Evolutionary conservation across 2,329 filamentous ascomycete species (phyloP), one percentile per base, ranked within the genome.

Genomic region (Incumbomyces delicatus): DNA sequence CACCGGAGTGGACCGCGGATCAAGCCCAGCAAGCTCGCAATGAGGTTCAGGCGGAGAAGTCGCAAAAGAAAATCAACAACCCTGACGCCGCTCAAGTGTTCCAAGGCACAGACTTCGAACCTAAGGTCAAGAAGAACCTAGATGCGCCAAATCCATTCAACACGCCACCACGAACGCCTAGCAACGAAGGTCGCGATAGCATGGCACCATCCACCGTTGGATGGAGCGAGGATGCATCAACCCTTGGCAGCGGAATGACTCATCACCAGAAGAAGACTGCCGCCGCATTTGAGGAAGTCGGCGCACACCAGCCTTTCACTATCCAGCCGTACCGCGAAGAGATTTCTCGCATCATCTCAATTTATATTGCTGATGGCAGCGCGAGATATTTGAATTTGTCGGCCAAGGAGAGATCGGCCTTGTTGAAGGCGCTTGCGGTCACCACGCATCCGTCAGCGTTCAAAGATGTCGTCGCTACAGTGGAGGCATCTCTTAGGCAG

Each of bases 391-490:
- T 90, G 44, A 90, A 90, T 58, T 71, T 90, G 6, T 84, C 84
- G 0, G 70, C 73, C 13, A 74, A 76, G 29, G 80, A 86, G 59
- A 76, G 77, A 35, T 77, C 74, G 49, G 67, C 73, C 3, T 67
- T 81, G 1, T 67, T 89, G 3, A 78, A 82, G 51, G 84, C 83
- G 1, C 72, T 90, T 1, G 75, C 83, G 16, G 73, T 79, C 62
- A 90, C 85, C 0, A 90, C 85, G 0, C 85, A 90, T 59, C 86
- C 86, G 0, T 80, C 80, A 1, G 84, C 84, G 0, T 78, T 90
- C 56, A 69, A 71, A 22, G 66, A 73, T 27, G 69, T 85, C 38
- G 71, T 75, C 43, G 72, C 69, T 43, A 78, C 73, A 2, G 74
- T 85, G 17, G 85, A 90, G 59, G 76, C 74, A 59, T 75, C 76